Evolutionary conservation across 257 asterid genomes (phyloP).

Genomic region (Nicotiana sylvestris): DNA sequence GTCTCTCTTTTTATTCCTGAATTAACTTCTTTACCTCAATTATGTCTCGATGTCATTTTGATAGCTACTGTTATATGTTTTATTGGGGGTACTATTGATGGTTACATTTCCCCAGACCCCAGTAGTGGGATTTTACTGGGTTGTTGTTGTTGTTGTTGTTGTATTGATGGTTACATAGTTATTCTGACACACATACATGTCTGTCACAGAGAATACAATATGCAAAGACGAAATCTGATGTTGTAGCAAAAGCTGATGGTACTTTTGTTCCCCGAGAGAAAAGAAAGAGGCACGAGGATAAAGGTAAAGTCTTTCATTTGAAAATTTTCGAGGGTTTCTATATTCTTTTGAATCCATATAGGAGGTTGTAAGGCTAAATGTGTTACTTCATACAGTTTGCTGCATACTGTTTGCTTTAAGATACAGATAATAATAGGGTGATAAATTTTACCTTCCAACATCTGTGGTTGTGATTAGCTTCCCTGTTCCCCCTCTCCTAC

Average conservation of each 20-base stretch:
- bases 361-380: not conserved
- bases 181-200: not conserved
- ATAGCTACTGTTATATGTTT: not conserved
- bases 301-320: constrained; percentile 40
- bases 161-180: not conserved
- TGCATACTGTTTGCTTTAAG: not conserved
- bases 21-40: not conserved
- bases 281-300: constrained; percentile 87
- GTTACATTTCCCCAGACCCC: too few species aligned
- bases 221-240: constrained; percentile 91
- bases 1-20: not conserved
- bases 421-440: not conserved
- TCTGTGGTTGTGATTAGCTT: not conserved
- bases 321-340: not conserved
- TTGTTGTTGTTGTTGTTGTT: too few species aligned
- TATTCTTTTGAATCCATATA: not conserved
- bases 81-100: not conserved
- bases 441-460: not conserved
- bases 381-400: not conserved
- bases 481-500: not conserved
- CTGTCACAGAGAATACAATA: constrained; percentile 75
- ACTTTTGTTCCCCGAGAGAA: constrained; percentile 91
- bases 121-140: too few species aligned
- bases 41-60: not conserved
- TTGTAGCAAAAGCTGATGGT: constrained; percentile 85